These are phyloP conservation scores for Penicillium roqueforti DNA, from an alignment of 495 filamentous ascomycete genomes.

Conservation along the genomic window DNA sequence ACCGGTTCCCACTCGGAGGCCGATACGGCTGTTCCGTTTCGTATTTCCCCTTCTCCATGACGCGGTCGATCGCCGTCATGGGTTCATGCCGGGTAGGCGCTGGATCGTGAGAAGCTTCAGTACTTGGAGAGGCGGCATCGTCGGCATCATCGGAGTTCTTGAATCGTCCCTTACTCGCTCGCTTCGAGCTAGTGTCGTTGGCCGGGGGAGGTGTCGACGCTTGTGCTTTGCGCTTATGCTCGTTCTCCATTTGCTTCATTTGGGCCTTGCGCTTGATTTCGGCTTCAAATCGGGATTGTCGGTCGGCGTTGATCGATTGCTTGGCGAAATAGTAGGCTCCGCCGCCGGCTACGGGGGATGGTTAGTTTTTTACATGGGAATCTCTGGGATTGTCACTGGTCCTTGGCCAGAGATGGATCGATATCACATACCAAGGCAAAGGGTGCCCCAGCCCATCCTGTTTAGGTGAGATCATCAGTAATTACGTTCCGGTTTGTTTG, in stretches of 20 bases:
- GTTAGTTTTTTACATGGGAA: background rate
- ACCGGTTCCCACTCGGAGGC: conserved; percentile 77
- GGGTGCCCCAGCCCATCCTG: conserved; percentile 82
- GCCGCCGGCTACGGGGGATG: conserved; percentile 61
- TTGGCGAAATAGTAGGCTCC: conserved; percentile 97
- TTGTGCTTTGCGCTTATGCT: conserved; percentile 38
- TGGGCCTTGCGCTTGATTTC: conserved; percentile 61
- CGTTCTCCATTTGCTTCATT: conserved; percentile 53
- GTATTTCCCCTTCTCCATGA: conserved; percentile 85
- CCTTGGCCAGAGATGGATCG: background rate
- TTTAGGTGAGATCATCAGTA: conserved; percentile 24
- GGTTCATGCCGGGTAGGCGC: conserved; percentile 82
- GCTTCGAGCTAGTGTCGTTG: conserved; percentile 30
- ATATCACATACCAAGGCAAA: conserved; percentile 63
- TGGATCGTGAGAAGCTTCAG: conserved; percentile 75
- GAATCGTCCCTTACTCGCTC: conserved; percentile 34
- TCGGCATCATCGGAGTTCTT: conserved; percentile 46
- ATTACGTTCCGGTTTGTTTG: background rate
- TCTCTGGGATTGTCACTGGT: background rate
- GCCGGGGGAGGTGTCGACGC: conserved; percentile 19
- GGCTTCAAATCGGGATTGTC: conserved; percentile 63
- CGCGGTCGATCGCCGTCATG: conserved; percentile 62
- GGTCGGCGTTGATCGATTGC: conserved; percentile 85
- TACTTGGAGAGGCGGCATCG: conserved; percentile 68
- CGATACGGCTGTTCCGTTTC: conserved; percentile 70